These are phyloP conservation scores for Clathrus columnatus DNA, from an alignment of 768 basidiomycete genomes.

Conservation along the genomic window DNA sequence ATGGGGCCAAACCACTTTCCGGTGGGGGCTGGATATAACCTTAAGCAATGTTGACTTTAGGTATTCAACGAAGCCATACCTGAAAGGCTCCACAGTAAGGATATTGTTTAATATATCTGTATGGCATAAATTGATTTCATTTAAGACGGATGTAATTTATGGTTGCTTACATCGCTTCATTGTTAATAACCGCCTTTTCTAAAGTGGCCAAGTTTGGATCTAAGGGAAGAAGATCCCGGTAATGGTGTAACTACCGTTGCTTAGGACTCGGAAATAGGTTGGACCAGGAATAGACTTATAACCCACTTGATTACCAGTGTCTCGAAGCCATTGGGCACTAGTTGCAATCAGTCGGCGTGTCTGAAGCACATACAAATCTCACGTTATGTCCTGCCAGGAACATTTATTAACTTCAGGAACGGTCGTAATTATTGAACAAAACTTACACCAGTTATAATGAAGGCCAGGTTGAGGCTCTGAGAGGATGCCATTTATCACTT, in stretches of 20 bases:
- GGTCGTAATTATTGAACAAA: not conserved
- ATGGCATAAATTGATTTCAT: constrained; percentile 23
- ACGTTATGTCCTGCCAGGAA: constrained; percentile 59
- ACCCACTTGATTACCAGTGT: constrained; percentile 67
- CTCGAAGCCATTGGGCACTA: constrained; percentile 78
- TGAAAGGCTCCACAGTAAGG: constrained; percentile 81
- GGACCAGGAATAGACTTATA: not conserved
- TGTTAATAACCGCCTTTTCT: constrained; percentile 77
- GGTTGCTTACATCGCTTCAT: constrained; percentile 33
- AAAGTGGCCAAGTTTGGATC: constrained; percentile 54
- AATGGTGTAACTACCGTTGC: constrained; percentile 53
- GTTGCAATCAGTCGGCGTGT: not conserved
- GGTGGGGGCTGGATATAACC: constrained; percentile 40
- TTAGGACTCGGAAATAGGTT: constrained; percentile 9
- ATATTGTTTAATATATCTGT: constrained; percentile 55
- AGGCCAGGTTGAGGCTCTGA: constrained; percentile 61
- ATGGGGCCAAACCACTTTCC: constrained; percentile 57
- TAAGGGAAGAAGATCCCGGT: constrained; percentile 45
- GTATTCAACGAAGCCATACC: not conserved
- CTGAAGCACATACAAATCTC: constrained; percentile 12
- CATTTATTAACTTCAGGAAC: constrained; percentile 5
- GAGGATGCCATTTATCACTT: constrained; percentile 10
- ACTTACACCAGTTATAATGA: constrained; percentile 70
- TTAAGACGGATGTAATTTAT: not conserved
- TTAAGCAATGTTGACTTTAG: not conserved